Percentiles rank a stretch among this genome's conserved stretches.
These are phyloP conservation scores for Kodamaea suecica DNA, from an alignment of 1,139 yeast genomes.

Conservation along the genomic window DNA sequence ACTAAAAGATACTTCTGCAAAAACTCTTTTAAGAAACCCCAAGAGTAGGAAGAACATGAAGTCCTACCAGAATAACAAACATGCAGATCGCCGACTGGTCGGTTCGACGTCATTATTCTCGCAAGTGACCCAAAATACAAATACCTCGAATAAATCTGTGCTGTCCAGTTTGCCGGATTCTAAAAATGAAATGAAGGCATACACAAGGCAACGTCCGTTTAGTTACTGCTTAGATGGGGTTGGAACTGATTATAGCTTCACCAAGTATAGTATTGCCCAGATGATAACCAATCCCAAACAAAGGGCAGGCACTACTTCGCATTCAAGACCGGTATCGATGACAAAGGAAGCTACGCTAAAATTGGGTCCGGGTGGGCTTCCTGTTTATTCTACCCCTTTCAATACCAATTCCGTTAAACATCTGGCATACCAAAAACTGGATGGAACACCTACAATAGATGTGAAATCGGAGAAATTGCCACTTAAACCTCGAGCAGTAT, in stretches of 20 bases:
- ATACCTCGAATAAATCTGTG: slow-evolving; percentile 1
- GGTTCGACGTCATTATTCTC: slow-evolving; percentile 4
- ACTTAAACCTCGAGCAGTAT: slow-evolving; percentile 1
- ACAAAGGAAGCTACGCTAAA: neutral
- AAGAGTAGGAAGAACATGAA: slow-evolving; percentile 13
- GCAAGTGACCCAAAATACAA: neutral
- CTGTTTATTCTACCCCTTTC: neutral
- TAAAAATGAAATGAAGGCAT: slow-evolving; percentile 18
- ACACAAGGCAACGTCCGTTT: slow-evolving; percentile 30
- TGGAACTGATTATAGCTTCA: slow-evolving; percentile 29
- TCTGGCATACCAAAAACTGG: neutral
- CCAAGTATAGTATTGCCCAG: slow-evolving; percentile 19
- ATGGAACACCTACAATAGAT: neutral
- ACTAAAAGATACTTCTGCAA: neutral
- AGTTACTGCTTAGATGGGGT: slow-evolving; percentile 31
- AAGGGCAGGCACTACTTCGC: neutral
- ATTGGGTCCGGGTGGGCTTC: slow-evolving; percentile 1
- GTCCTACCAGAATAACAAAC: slow-evolving; percentile 9
- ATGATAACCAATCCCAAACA: neutral
- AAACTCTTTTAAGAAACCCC: slow-evolving; percentile 4
- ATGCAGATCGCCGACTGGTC: slow-evolving; percentile 3
- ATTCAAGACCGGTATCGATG: neutral
- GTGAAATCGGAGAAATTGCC: neutral
- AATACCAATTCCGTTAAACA: neutral
- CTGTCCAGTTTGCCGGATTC: slow-evolving; percentile 9